Conservation (phyloP, 2,329 filamentous ascomycete species). For the Bipolaris sorokiniana region DNA sequence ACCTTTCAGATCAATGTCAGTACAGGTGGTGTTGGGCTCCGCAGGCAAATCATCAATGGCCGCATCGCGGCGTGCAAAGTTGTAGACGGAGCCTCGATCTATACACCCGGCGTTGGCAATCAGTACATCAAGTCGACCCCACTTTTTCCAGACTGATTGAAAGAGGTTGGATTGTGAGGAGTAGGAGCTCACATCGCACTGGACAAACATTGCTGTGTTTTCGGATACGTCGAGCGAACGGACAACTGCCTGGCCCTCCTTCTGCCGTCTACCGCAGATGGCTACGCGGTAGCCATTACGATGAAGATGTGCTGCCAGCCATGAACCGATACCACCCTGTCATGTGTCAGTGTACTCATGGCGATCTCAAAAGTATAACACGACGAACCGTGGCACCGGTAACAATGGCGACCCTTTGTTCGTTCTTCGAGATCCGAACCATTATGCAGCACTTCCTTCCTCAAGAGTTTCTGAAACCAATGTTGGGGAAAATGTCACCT, state of each 20-base stretch:
- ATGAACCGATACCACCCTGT: slow-evolving; percentile 58
- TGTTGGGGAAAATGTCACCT: neutral
- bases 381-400: slow-evolving; percentile 51
- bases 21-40: slow-evolving; percentile 53
- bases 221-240: slow-evolving; percentile 23
- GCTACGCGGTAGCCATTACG: slow-evolving; percentile 48
- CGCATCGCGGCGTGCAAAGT: slow-evolving; percentile 41
- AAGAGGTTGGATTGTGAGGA: slow-evolving; percentile 54
- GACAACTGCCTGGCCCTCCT: slow-evolving; percentile 42
- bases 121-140: slow-evolving; percentile 57
- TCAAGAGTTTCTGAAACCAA: neutral
- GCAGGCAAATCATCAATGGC: slow-evolving; percentile 47
- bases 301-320: slow-evolving; percentile 50
- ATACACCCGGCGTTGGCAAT: slow-evolving; percentile 60
- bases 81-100: slow-evolving; percentile 55
- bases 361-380: neutral
- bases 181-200: slow-evolving; percentile 57
- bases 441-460: slow-evolving; percentile 2
- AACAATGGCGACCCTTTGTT: slow-evolving; percentile 48
- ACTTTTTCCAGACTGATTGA: slow-evolving; percentile 51
- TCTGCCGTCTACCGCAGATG: slow-evolving; percentile 50
- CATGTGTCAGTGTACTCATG: slow-evolving; percentile 3
- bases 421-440: slow-evolving; percentile 12
- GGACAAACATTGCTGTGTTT: slow-evolving; percentile 52
- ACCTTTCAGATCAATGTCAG: slow-evolving; percentile 58